Evolutionary conservation across 176 grass and related monocot species (phyloP), one percentile per base, ranked within the genome.

Genomic region (Cenchrus fungigraminus): DNA sequence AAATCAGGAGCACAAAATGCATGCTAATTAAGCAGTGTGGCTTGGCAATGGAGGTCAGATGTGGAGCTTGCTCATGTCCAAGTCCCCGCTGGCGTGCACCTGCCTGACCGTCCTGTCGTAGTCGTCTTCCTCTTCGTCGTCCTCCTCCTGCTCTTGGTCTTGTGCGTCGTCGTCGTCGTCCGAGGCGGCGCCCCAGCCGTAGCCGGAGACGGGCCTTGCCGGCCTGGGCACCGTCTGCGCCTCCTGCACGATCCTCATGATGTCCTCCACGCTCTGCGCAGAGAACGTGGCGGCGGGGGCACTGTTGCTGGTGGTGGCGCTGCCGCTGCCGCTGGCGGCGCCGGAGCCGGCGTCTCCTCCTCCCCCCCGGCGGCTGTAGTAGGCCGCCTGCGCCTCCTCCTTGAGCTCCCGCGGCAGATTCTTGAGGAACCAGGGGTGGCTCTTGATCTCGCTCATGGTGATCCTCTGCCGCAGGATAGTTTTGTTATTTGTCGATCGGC

Each of bases 331-430:
- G 16, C 3, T 52, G 9, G 19, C 12, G 34, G 34, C 34, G 34
- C 2, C 34, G 34, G 34, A 1, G 34, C 34, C 34, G 34, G 49
- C 68, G 43, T 15, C 84, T 29, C 19, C 8, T 1, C 3, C 16
- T 2, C 3, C 82, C 31, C 68, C 88, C 2, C 87, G 79, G 40
- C 88, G 65, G 57, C 0, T 82, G 90, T 91, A 91, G 85, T 92
- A 97, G 6, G 82, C 88, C 6, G 87, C 86, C 78, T 98, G 95
- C 0, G 92, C 91, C 65, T 89, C 86, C 71, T 91, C 82, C 73
- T 89, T 98, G 70, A 98, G 92, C 86, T 98, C 95, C 62, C 87
- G 89, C 0, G 95, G 95, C 68, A 98, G 82, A 85, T 91, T 93
- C 79, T 86, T 93, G 86, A 95, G 77, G 82, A 93, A 98, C 95